phyloP scores from a whole-genome alignment of 2,329 filamentous ascomycete species.

The Pseudogymnoascus destructans region DNA sequence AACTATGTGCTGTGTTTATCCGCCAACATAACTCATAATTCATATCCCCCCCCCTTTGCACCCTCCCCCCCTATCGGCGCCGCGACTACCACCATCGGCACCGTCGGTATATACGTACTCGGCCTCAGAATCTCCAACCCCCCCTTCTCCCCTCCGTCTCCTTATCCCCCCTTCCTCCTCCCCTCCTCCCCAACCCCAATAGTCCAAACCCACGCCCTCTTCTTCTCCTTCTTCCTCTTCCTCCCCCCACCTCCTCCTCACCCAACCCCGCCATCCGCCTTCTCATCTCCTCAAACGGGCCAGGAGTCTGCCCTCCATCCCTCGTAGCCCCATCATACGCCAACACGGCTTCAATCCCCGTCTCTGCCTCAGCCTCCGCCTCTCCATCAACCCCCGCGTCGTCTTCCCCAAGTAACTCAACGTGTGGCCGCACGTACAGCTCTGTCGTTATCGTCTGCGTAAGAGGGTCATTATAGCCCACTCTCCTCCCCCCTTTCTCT shows the following conservation, averaged over 20 bases:
- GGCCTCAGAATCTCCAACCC: background rate
- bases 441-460: slow-evolving; percentile 51
- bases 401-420: slow-evolving; percentile 48
- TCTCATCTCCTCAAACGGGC: slow-evolving; percentile 50
- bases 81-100: background rate
- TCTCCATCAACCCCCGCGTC: slow-evolving; percentile 28
- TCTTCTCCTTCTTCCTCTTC: slow-evolving; percentile 43
- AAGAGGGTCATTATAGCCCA: slow-evolving; percentile 49
- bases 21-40: background rate
- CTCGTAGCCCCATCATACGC: slow-evolving; percentile 44
- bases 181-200: slow-evolving; percentile 39
- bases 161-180: slow-evolving; percentile 27
- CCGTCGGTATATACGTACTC: background rate
- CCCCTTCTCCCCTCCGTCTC: slow-evolving; percentile 21
- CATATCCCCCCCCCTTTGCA: background rate
- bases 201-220: slow-evolving; percentile 53
- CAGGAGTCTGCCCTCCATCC: slow-evolving; percentile 49
- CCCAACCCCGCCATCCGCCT: slow-evolving; percentile 39
- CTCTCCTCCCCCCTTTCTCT: slow-evolving; percentile 35
- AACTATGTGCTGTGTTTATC: background rate
- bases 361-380: background rate
- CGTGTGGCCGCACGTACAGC: slow-evolving; percentile 48
- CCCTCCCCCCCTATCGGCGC: background rate
- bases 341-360: slow-evolving; percentile 30
- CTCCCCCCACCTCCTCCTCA: slow-evolving; percentile 32